phyloP scores from a whole-genome alignment of 176 grass and related monocot species.

The Metroxylon sagu region DNA sequence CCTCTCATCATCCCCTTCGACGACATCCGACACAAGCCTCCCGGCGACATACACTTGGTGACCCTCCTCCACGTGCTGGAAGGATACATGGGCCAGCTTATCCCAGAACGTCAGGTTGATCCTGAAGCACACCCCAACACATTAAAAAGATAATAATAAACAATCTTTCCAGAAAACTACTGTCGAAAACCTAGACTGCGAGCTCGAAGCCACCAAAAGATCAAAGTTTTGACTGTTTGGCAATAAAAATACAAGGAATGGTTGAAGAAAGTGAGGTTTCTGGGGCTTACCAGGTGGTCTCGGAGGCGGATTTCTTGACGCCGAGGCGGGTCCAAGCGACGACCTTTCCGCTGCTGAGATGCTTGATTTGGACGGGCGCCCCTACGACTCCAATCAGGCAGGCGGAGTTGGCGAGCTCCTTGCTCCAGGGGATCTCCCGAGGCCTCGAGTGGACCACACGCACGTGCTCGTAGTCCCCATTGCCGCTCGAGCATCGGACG shows the following conservation, averaged over 20 bases:
- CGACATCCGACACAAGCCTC: constrained; percentile 66
- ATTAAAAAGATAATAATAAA: not conserved
- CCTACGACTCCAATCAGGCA: constrained; percentile 67
- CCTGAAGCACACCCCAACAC: constrained; percentile 29
- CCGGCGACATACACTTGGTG: constrained; percentile 69
- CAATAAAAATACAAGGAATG: too few species aligned
- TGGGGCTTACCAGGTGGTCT: constrained; percentile 54
- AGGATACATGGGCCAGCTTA: constrained; percentile 59
- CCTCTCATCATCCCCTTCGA: constrained; percentile 56
- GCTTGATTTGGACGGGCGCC: constrained; percentile 59
- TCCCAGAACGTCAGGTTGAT: constrained; percentile 85
- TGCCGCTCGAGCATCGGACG: constrained; percentile 4
- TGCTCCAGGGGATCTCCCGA: constrained; percentile 66
- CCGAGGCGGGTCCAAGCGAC: constrained; percentile 68
- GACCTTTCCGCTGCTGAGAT: constrained; percentile 43
- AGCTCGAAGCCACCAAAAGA: not conserved
- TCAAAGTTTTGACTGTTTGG: not conserved
- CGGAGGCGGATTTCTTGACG: constrained; percentile 65
- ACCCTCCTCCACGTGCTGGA: constrained; percentile 69
- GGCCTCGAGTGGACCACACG: constrained; percentile 27
- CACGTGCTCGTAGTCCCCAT: constrained; percentile 14
- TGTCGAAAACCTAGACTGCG: not conserved
- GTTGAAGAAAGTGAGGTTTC: too few species aligned
- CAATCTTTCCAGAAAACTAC: too few species aligned
- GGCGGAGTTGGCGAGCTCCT: constrained; percentile 60